Evolutionary conservation across 2,329 filamentous ascomycete genomes (phyloP).

Genomic region (Ophiosphaerella korrae): DNA sequence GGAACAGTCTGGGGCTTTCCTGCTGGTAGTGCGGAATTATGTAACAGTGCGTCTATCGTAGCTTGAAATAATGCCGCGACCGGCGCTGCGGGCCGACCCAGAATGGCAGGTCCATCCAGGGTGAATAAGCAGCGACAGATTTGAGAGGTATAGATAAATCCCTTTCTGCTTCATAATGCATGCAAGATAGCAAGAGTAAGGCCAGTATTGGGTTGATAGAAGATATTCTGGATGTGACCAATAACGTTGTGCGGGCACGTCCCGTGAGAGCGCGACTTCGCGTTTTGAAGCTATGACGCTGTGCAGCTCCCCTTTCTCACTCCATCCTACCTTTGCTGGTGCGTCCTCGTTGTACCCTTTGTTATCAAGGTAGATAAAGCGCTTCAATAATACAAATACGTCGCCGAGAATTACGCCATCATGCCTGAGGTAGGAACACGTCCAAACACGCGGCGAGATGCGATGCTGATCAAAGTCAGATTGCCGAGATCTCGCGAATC

Average conservation of each 20-base stretch:
- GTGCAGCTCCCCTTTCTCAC: too few species aligned
- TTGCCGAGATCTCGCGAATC: conserved; percentile 73
- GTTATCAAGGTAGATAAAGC: too few species aligned
- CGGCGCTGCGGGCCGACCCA: conserved; percentile 26
- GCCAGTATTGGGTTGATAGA: neutral
- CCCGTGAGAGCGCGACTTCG: conserved; percentile 37
- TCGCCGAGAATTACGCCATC: conserved; percentile 3
- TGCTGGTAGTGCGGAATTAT: conserved; percentile 32
- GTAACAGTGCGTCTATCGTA: conserved; percentile 37
- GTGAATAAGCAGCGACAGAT: neutral
- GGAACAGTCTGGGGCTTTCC: conserved; percentile 3
- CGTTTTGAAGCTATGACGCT: conserved; percentile 20
- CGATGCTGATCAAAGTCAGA: conserved; percentile 39
- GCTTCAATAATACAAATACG: neutral
- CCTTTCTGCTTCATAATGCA: too few species aligned
- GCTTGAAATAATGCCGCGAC: conserved; percentile 17
- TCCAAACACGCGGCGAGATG: neutral
- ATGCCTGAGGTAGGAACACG: conserved; percentile 46
- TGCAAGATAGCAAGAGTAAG: neutral
- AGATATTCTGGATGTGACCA: conserved; percentile 19
- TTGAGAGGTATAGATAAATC: neutral
- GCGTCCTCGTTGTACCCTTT: too few species aligned
- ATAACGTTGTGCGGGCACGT: conserved; percentile 28
- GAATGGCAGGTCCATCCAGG: conserved; percentile 26
- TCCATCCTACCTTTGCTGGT: too few species aligned